phyloP scores from a whole-genome alignment of 1,284 basidiomycete genomes.

The Malassezia sympodialis region DNA sequence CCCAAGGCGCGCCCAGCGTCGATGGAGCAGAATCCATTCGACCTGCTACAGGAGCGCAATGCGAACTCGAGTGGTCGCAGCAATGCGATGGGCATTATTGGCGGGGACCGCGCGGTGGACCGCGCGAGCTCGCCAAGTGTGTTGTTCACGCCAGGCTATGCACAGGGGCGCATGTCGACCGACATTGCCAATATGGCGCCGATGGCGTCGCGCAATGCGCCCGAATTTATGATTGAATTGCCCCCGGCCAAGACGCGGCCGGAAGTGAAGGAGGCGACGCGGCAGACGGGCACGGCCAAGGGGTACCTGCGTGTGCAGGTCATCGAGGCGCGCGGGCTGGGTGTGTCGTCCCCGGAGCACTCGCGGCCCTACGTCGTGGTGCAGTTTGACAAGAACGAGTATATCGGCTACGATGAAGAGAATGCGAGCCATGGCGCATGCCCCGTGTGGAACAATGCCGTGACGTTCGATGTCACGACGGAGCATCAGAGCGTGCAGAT shows the following conservation, averaged over 20 bases:
- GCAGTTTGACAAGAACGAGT: slow-evolving; percentile 98
- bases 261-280: slow-evolving; percentile 16
- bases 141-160: slow-evolving; percentile 12
- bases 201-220: slow-evolving; percentile 9
- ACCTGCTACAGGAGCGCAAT: slow-evolving; percentile 3
- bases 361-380: slow-evolving; percentile 89
- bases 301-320: slow-evolving; percentile 91
- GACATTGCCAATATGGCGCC: not conserved
- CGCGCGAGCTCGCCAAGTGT: slow-evolving; percentile 9
- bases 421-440: slow-evolving; percentile 50
- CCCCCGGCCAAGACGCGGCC: slow-evolving; percentile 32
- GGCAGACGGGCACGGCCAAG: slow-evolving; percentile 49
- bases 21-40: slow-evolving; percentile 14
- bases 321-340: slow-evolving; percentile 76
- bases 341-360: slow-evolving; percentile 44
- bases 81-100: slow-evolving; percentile 1
- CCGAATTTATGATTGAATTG: slow-evolving; percentile 45
- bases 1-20: slow-evolving; percentile 11
- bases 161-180: not conserved
- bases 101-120: not conserved
- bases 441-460: slow-evolving; percentile 98
- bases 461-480: slow-evolving; percentile 81
- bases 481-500: slow-evolving; percentile 74
- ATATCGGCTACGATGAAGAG: slow-evolving; percentile 66
- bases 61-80: not conserved